phyloP scores from a whole-genome alignment of 495 filamentous ascomycete species.

The Aspergillus carlsbadensis region DNA sequence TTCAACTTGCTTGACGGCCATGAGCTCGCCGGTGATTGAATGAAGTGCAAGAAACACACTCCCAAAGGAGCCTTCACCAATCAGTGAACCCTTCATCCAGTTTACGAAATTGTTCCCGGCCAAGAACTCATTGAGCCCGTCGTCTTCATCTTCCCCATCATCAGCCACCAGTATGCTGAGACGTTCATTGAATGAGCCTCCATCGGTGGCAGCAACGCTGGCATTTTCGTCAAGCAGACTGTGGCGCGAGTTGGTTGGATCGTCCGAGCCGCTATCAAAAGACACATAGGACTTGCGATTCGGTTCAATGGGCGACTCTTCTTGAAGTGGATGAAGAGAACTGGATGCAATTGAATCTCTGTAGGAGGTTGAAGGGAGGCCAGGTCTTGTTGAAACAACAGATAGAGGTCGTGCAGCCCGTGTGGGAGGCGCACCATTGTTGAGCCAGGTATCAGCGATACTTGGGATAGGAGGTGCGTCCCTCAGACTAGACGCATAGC shows the following conservation, averaged over 20 bases:
- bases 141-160: slow-evolving; percentile 85
- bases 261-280: slow-evolving; percentile 83
- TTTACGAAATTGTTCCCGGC: slow-evolving; percentile 93
- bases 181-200: slow-evolving; percentile 67
- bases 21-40: slow-evolving; percentile 92
- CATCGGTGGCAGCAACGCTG: slow-evolving; percentile 63
- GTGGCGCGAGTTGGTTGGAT: slow-evolving; percentile 62
- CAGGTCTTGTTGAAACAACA: slow-evolving; percentile 51
- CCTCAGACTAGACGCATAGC: slow-evolving; percentile 84
- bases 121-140: slow-evolving; percentile 76
- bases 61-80: slow-evolving; percentile 96
- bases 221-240: slow-evolving; percentile 85
- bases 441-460: slow-evolving; percentile 91
- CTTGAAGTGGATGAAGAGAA: slow-evolving; percentile 83
- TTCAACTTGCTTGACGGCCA: slow-evolving; percentile 99
- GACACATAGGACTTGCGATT: slow-evolving; percentile 96
- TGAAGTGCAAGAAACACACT: slow-evolving; percentile 97
- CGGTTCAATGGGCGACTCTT: slow-evolving; percentile 86
- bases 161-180: slow-evolving; percentile 60
- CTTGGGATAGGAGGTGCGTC: slow-evolving; percentile 91
- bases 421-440: slow-evolving; percentile 41
- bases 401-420: slow-evolving; percentile 60
- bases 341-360: slow-evolving; percentile 86
- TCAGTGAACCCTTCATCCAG: slow-evolving; percentile 98
- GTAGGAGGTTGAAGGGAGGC: slow-evolving; percentile 59